Conservation (phyloP, 177 flowering plant species). For the Vitis hybrid region DNA sequence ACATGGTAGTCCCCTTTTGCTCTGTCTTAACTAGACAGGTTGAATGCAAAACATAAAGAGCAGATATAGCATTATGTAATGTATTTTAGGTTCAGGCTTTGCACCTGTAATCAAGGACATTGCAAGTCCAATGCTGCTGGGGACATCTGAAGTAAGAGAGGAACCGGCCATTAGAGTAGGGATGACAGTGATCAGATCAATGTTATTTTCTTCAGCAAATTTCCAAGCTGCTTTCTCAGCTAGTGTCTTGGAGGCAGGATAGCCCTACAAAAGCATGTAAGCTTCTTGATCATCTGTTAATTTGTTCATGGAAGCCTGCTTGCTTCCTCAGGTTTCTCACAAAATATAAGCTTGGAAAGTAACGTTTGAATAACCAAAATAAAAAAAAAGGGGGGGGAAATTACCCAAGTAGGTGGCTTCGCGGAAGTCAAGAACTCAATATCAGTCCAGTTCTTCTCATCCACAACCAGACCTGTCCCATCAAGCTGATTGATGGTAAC, state of each 20-base stretch:
- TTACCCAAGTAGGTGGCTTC: constrained; percentile 86
- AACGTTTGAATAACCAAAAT: too few species aligned
- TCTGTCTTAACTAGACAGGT: background rate
- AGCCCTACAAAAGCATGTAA: constrained; percentile 49
- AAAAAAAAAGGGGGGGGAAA: background rate
- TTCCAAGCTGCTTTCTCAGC: constrained; percentile 82
- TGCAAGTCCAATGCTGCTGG: constrained; percentile 53
- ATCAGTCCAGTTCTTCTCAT: constrained; percentile 70
- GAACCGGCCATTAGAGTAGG: constrained; percentile 68
- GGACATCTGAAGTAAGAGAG: constrained; percentile 56
- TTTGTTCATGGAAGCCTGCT: background rate
- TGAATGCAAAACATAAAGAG: background rate
- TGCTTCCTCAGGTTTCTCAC: background rate
- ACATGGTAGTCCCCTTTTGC: background rate
- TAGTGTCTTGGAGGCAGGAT: constrained; percentile 64
- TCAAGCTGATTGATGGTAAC: constrained; percentile 46
- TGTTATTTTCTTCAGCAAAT: constrained; percentile 62
- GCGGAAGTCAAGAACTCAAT: constrained; percentile 50
- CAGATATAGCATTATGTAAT: background rate
- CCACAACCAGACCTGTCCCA: constrained; percentile 53
- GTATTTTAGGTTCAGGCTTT: background rate
- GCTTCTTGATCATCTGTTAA: background rate
- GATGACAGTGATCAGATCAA: constrained; percentile 63
- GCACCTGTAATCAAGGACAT: constrained; percentile 60
- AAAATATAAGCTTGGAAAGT: background rate